Conservation (phyloP, 352 stramenopile species). For the Pythium phragmitis region DNA sequence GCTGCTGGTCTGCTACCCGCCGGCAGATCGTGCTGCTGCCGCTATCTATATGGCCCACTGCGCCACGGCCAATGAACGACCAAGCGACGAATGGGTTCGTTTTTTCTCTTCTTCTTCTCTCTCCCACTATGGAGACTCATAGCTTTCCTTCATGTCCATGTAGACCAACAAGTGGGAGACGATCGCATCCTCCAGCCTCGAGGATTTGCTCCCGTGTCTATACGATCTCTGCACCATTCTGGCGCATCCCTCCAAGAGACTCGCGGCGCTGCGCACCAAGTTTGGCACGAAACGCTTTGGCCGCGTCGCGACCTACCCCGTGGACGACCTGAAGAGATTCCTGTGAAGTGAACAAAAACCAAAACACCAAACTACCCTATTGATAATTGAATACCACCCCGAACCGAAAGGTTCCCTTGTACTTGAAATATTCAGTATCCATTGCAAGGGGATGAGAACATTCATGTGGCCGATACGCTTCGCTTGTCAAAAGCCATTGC, state of each 20-base stretch:
- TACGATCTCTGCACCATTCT: constrained; percentile 15
- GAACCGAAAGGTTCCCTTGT: neutral
- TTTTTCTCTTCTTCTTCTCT: neutral
- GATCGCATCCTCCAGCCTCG: neutral
- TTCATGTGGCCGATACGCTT: too few relatives aligned
- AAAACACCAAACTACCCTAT: neutral
- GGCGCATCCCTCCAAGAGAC: constrained; percentile 16
- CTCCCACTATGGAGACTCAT: neutral
- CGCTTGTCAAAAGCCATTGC: constrained; percentile 55
- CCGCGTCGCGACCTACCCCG: constrained; percentile 14
- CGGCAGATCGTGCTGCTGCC: constrained; percentile 47
- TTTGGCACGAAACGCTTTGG: constrained; percentile 25
- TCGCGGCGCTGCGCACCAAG: constrained; percentile 18
- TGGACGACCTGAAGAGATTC: constrained; percentile 11
- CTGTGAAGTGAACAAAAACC: constrained; percentile 5
- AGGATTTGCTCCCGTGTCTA: constrained; percentile 19
- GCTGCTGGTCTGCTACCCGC: constrained; percentile 44
- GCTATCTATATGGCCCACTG: constrained; percentile 46
- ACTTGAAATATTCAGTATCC: neutral
- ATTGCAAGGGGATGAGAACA: too few relatives aligned
- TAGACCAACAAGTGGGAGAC: constrained; percentile 13
- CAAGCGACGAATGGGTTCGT: constrained; percentile 21
- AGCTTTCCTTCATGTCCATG: neutral
- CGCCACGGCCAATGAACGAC: neutral
- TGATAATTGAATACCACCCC: neutral